Percentiles rank a stretch among this genome's conserved stretches.
Evolutionary conservation across 1,284 basidiomycete species (phyloP).

Genomic region (Gymnopus androsaceus): DNA sequence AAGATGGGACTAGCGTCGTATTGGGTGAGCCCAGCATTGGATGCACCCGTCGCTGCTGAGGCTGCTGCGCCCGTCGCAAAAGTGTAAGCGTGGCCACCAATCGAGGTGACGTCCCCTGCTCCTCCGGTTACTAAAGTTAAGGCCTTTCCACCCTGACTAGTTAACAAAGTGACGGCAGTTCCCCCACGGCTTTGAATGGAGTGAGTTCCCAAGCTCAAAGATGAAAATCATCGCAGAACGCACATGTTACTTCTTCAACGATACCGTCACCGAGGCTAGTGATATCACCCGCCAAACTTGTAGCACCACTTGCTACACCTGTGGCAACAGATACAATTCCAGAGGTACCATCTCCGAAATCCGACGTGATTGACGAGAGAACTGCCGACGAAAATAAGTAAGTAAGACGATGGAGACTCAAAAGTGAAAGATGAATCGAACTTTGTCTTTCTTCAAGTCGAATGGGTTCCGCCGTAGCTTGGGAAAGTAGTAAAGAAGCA

Average conservation of each 20-base stretch:
- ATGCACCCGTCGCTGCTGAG: constrained; percentile 26
- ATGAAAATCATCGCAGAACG: background rate
- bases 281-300: background rate
- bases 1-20: constrained; percentile 33
- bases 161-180: constrained; percentile 40
- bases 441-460: background rate
- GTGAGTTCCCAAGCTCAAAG: background rate
- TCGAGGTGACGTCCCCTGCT: constrained; percentile 49
- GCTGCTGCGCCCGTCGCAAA: constrained; percentile 33
- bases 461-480: background rate
- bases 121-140: constrained; percentile 39
- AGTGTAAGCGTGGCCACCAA: constrained; percentile 53
- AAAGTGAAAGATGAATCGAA: background rate
- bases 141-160: constrained; percentile 40
- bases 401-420: background rate
- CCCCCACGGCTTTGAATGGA: constrained; percentile 44
- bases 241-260: constrained; percentile 20
- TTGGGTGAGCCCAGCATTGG: constrained; percentile 14
- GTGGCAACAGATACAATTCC: background rate
- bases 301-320: background rate
- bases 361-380: background rate
- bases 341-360: background rate
- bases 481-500: background rate
- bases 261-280: constrained; percentile 20
- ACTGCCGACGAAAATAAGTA: background rate